A percentile compares a stretch with the other conserved stretches of the same genome.
phyloP scores from a whole-genome alignment of 176 grass and related monocot genomes.

The Thalia dealbata region DNA sequence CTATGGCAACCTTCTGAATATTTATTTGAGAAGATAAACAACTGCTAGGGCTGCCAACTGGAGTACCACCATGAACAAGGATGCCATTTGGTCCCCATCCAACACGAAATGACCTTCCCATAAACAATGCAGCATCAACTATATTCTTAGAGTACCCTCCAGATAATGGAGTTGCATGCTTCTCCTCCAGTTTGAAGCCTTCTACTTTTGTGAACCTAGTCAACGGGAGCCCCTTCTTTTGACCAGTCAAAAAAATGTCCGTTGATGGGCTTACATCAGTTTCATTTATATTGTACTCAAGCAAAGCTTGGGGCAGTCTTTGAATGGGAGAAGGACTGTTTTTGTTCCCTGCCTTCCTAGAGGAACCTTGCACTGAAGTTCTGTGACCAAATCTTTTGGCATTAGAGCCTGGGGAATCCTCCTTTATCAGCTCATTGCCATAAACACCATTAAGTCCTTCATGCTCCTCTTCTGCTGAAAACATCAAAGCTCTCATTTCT shows the following conservation, averaged over 20 bases:
- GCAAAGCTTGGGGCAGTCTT: slow-evolving; percentile 54
- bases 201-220: slow-evolving; percentile 58
- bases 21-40: slow-evolving; percentile 75
- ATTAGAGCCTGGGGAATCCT: slow-evolving; percentile 45
- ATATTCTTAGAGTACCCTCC: slow-evolving; percentile 56
- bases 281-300: slow-evolving; percentile 58
- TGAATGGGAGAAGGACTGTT: slow-evolving; percentile 20
- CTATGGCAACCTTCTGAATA: slow-evolving; percentile 59
- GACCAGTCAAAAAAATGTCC: slow-evolving; percentile 68
- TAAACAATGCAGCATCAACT: slow-evolving; percentile 79
- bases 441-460: slow-evolving; percentile 40
- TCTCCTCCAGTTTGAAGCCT: slow-evolving; percentile 67
- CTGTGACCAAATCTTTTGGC: slow-evolving; percentile 30
- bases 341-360: slow-evolving; percentile 40
- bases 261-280: slow-evolving; percentile 39
- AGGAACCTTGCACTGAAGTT: slow-evolving; percentile 50
- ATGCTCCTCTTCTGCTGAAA: slow-evolving; percentile 40
- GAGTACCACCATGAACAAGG: slow-evolving; percentile 77
- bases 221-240: slow-evolving; percentile 54
- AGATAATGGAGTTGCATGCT: slow-evolving; percentile 62
- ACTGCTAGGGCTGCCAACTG: slow-evolving; percentile 33
- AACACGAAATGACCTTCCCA: slow-evolving; percentile 91
- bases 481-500: slow-evolving; percentile 62
- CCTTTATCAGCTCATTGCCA: slow-evolving; percentile 38
- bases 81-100: slow-evolving; percentile 90